phyloP scores from a whole-genome alignment of 768 basidiomycete genomes.

The Fomitopsis serialis region DNA sequence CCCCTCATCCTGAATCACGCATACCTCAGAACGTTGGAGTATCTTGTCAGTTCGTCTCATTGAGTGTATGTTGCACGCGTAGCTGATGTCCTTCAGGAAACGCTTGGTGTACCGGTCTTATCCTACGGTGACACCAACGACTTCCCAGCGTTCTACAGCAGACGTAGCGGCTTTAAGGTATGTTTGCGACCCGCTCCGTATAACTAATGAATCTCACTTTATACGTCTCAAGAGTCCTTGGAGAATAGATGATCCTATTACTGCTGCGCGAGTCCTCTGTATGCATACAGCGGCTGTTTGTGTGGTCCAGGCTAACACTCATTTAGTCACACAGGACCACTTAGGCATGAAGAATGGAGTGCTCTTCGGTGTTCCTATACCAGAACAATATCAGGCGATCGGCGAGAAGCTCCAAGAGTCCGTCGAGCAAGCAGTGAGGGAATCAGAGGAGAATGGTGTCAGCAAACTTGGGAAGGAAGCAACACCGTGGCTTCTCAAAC shows the following conservation, averaged over 20 bases:
- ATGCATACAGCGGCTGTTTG: conserved; percentile 18
- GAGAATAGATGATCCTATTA: conserved; percentile 53
- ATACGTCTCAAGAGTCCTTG: conserved; percentile 62
- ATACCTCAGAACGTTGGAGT: conserved; percentile 67
- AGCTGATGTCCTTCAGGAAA: conserved; percentile 55
- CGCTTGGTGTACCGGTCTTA: conserved; percentile 87
- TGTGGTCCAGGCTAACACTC: not conserved
- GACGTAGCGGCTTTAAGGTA: conserved; percentile 77
- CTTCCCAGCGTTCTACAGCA: conserved; percentile 94
- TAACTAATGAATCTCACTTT: not conserved
- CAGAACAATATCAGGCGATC: conserved; percentile 60
- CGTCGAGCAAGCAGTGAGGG: conserved; percentile 79
- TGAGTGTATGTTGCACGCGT: not conserved
- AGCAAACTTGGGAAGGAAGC: conserved; percentile 81
- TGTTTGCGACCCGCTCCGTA: conserved; percentile 3
- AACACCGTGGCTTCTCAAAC: conserved; percentile 89
- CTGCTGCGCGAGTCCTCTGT: conserved; percentile 78
- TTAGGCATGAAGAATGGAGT: conserved; percentile 73
- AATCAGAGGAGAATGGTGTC: conserved; percentile 79
- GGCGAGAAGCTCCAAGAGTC: conserved; percentile 68
- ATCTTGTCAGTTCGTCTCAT: conserved; percentile 45
- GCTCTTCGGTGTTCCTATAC: conserved; percentile 88
- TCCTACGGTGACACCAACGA: conserved; percentile 70
- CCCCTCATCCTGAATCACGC: conserved; percentile 1
- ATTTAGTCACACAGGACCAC: conserved; percentile 38